These are phyloP conservation scores for Penstemon newberryi DNA, from an alignment of 257 asterid genomes.

Conservation along the genomic window DNA sequence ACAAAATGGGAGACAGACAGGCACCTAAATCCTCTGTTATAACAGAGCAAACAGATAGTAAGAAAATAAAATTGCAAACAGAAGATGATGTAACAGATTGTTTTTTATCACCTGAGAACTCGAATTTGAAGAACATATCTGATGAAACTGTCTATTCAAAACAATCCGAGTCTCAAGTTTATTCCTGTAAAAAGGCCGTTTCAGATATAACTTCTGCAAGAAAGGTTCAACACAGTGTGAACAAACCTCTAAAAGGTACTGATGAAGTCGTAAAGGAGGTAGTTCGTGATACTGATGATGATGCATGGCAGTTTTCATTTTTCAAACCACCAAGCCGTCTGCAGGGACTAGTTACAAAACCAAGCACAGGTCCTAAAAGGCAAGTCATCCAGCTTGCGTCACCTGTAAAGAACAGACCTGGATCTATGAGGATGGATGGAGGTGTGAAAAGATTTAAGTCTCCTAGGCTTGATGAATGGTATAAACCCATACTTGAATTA, in stretches of 20 bases:
- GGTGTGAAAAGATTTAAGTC: slow-evolving; percentile 71
- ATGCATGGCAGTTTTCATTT: slow-evolving; percentile 70
- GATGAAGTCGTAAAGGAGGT: slow-evolving; percentile 37
- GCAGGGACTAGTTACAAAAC: slow-evolving; percentile 47
- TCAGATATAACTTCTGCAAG: slow-evolving; percentile 35
- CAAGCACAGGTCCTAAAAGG: slow-evolving; percentile 66
- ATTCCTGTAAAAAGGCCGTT: slow-evolving; percentile 35
- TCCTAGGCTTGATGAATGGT: slow-evolving; percentile 92
- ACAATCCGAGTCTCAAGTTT: slow-evolving; percentile 33
- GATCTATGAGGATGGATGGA: slow-evolving; percentile 50
- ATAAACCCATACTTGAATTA: slow-evolving; percentile 70
- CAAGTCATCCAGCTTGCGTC: slow-evolving; percentile 78
- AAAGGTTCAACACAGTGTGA: slow-evolving; percentile 37
- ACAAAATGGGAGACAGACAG: slow-evolving; percentile 30
- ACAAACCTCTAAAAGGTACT: slow-evolving; percentile 37
- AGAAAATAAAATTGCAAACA: slow-evolving; percentile 33
- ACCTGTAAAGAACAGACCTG: slow-evolving; percentile 57
- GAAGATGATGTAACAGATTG: slow-evolving; percentile 26
- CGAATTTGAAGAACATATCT: slow-evolving; percentile 34
- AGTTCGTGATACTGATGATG: slow-evolving; percentile 51
- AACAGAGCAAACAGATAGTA: slow-evolving; percentile 37
- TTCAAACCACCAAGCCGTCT: slow-evolving; percentile 63
- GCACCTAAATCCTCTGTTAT: slow-evolving; percentile 36
- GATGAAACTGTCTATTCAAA: slow-evolving; percentile 36
- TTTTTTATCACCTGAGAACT: slow-evolving; percentile 27